Evolutionary conservation across 352 stramenopile species (phyloP).

Genomic region (Pythium scleroteichum): DNA sequence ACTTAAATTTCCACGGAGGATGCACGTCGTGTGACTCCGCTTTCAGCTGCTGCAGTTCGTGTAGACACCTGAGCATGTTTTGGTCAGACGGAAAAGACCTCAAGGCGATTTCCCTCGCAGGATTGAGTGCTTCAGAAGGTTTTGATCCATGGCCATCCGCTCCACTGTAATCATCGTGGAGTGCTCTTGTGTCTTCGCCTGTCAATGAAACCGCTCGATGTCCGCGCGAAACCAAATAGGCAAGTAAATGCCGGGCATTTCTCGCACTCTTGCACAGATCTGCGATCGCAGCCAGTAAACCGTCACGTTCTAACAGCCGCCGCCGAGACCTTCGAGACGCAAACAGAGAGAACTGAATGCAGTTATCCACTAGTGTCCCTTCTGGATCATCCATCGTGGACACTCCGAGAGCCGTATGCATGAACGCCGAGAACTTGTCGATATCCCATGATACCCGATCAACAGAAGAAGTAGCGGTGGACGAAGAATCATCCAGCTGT

Average conservation of each 20-base stretch:
- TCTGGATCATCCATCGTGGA: constrained; percentile 21
- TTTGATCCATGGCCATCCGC: neutral
- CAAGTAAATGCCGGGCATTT: constrained; percentile 11
- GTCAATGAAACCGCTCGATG: constrained; percentile 1
- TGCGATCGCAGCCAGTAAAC: constrained; percentile 23
- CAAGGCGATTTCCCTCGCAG: neutral
- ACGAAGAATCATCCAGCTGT: neutral
- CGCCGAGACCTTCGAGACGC: constrained; percentile 2
- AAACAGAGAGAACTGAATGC: constrained; percentile 60
- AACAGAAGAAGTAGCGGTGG: neutral
- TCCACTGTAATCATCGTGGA: neutral
- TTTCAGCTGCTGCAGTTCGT: constrained; percentile 44
- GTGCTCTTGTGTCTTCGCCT: constrained; percentile 28
- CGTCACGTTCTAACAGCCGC: constrained; percentile 11
- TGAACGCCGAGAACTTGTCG: constrained; percentile 66
- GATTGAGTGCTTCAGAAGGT: neutral
- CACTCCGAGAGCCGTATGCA: constrained; percentile 19
- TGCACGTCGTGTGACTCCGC: neutral
- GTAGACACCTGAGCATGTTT: constrained; percentile 77
- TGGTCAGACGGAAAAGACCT: constrained; percentile 58
- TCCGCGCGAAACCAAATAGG: constrained; percentile 13
- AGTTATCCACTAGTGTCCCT: constrained; percentile 37
- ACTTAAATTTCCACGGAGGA: constrained; percentile 72
- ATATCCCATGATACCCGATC: constrained; percentile 44
- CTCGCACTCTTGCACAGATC: constrained; percentile 20